phyloP scores from a whole-genome alignment of 2,329 filamentous ascomycete species.

The Diaporthe sp. region DNA sequence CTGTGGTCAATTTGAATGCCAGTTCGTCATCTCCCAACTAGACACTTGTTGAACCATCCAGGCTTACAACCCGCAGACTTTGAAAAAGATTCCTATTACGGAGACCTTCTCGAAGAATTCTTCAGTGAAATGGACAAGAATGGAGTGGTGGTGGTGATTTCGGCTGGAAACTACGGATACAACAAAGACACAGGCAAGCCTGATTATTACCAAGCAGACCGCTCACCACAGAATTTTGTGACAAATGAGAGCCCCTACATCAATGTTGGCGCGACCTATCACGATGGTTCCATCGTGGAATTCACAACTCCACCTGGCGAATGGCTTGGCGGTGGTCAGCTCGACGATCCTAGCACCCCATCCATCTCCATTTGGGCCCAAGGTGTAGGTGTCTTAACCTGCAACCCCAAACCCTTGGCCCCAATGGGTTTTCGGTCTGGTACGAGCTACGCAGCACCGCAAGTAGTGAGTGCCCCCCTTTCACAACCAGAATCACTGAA shows the following conservation, averaged over 20 bases:
- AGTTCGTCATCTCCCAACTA: not conserved
- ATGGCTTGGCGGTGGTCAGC: not conserved
- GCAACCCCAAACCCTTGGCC: not conserved
- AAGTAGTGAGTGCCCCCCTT: constrained; percentile 11
- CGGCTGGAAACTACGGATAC: constrained; percentile 18
- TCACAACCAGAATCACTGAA: no score
- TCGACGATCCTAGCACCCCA: no score
- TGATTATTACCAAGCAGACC: not conserved
- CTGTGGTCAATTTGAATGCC: not conserved
- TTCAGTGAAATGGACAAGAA: not conserved
- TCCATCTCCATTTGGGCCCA: constrained; percentile 34
- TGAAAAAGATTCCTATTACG: not conserved
- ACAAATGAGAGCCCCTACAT: constrained; percentile 22
- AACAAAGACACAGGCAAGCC: not conserved
- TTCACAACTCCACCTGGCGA: constrained; percentile 6
- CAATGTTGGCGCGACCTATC: constrained; percentile 27
- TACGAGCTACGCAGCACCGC: constrained; percentile 15
- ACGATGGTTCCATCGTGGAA: constrained; percentile 30
- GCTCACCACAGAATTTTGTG: not conserved
- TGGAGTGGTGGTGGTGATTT: constrained; percentile 6
- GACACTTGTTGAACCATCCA: not conserved
- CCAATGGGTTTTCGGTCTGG: not conserved
- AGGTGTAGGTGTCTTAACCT: constrained; percentile 6
- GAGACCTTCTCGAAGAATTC: not conserved
- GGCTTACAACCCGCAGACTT: not conserved